Percentiles rank a stretch among this genome's conserved stretches.
phyloP scores from a whole-genome alignment of 2,329 filamentous ascomycete species.

The Parastagonospora nodorum region DNA sequence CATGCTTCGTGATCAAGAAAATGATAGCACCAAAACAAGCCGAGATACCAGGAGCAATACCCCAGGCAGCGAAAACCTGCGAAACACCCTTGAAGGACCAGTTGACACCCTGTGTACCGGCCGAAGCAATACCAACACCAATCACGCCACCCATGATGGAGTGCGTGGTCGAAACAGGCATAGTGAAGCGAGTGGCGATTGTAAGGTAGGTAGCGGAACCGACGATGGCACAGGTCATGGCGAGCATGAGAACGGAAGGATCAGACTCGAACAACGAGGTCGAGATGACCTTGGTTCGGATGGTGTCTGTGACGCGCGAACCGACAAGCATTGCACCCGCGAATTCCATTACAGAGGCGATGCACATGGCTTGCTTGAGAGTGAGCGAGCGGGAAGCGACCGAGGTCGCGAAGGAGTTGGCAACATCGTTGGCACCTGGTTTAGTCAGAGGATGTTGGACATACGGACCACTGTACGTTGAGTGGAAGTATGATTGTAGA shows the following conservation, averaged over 20 bases:
- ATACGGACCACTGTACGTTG: neutral
- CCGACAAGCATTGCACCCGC: slow-evolving; percentile 50
- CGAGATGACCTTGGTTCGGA: slow-evolving; percentile 55
- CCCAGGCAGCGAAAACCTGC: slow-evolving; percentile 63
- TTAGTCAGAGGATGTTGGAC: slow-evolving; percentile 1
- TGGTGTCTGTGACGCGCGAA: slow-evolving; percentile 51
- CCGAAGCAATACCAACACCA: slow-evolving; percentile 55
- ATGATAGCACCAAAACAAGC: slow-evolving; percentile 60
- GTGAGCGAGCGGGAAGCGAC: slow-evolving; percentile 55
- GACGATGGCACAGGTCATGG: slow-evolving; percentile 61
- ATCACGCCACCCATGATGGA: slow-evolving; percentile 50
- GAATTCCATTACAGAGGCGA: slow-evolving; percentile 54
- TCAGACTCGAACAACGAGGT: slow-evolving; percentile 51
- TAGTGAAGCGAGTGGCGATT: slow-evolving; percentile 56
- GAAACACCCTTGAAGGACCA: slow-evolving; percentile 65
- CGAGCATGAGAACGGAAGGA: slow-evolving; percentile 57
- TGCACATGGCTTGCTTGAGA: slow-evolving; percentile 53
- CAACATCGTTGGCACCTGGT: slow-evolving; percentile 57
- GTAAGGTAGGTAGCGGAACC: slow-evolving; percentile 60
- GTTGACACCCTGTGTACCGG: slow-evolving; percentile 58
- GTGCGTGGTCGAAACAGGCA: slow-evolving; percentile 62
- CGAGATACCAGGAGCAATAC: slow-evolving; percentile 63
- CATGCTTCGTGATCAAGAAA: slow-evolving; percentile 63
- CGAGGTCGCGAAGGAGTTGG: slow-evolving; percentile 56
- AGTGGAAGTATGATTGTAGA: neutral